phyloP scores from a whole-genome alignment of 768 basidiomycete species.

The Lentinula edodes region DNA sequence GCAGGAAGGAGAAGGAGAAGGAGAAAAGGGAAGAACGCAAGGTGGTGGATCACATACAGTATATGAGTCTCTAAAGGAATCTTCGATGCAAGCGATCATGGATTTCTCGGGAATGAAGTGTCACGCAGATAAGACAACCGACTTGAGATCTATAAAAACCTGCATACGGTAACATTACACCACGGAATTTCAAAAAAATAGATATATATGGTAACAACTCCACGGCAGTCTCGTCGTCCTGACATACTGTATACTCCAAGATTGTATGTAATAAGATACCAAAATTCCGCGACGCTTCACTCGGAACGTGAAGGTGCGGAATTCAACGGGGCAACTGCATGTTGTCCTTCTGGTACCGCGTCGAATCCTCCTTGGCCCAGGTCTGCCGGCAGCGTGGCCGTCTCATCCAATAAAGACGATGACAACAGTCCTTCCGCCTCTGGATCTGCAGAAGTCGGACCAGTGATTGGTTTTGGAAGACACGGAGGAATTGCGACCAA shows the following conservation, averaged over 20 bases:
- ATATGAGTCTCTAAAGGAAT: constrained; percentile 7
- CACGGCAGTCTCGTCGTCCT: background rate
- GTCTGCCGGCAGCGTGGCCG: constrained; percentile 75
- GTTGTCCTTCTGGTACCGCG: constrained; percentile 46
- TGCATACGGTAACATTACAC: background rate
- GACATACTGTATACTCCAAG: background rate
- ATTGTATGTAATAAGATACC: background rate
- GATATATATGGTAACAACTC: constrained; percentile 1
- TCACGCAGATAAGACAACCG: constrained; percentile 3
- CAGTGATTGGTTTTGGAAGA: constrained; percentile 44
- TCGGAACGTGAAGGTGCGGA: background rate
- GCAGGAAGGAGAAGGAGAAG: constrained; percentile 19
- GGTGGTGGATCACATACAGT: constrained; percentile 26
- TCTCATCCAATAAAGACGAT: constrained; percentile 60
- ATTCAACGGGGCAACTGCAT: background rate
- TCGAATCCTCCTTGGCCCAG: constrained; percentile 83
- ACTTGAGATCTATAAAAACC: background rate
- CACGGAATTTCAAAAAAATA: constrained; percentile 5
- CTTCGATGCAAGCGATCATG: constrained; percentile 2
- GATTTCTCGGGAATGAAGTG: constrained; percentile 6
- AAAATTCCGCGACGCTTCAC: background rate
- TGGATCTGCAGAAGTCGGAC: constrained; percentile 36
- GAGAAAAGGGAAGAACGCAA: constrained; percentile 16
- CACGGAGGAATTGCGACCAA: constrained; percentile 61
- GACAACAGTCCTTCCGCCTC: constrained; percentile 49